Evolutionary conservation across 306 rosid species (phyloP), one percentile per base, ranked within the genome.

Genomic region (Benincasa hispida): DNA sequence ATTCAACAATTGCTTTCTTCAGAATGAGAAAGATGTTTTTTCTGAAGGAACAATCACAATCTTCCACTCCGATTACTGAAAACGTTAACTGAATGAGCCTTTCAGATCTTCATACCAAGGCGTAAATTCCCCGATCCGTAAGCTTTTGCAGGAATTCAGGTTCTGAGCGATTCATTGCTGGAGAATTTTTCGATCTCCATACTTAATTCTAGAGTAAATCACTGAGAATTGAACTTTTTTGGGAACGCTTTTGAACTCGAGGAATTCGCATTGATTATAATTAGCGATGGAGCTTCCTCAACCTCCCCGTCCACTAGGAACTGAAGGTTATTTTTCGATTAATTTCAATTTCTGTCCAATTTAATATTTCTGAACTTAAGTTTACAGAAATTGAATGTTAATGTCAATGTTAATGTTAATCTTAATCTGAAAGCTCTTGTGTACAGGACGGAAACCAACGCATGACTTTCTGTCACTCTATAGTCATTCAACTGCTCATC

Each of bases 381-480:
- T 70, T 47, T 70, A 8, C 5, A 14, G 34, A 47, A 70, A 48
- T 45, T 70, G 35, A 42, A 69, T 27, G 72, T 21, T 68, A 10
- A 47, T 12, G 21, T 35, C n/a, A n/a, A n/a, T n/a, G n/a, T n/a
- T n/a, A n/a, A n/a, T n/a, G n/a, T n/a, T n/a, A n/a, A n/a, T n/a
- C n/a, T n/a, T 69, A 45, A 69, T 67, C 17, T 42, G 55, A 28
- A 72, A 18, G 76, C 54, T 39, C 57, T 79, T 69, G 21, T 82
- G 35, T 63, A 82, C 92, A 88, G 96, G 93, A 82, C 87, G 89
- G 70, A 94, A 92, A 86, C 82, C 97, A 55, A 90, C 96, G 67
- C 97, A 90, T 68, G 99, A 94, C 84, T 94, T 92, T 87, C 95
- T 94, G 73, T 90, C 99, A 37, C 91, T 94, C 58, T 88, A 78